These are phyloP conservation scores for Xylaria curta DNA, from an alignment of 495 filamentous ascomycete genomes.

Conservation along the genomic window DNA sequence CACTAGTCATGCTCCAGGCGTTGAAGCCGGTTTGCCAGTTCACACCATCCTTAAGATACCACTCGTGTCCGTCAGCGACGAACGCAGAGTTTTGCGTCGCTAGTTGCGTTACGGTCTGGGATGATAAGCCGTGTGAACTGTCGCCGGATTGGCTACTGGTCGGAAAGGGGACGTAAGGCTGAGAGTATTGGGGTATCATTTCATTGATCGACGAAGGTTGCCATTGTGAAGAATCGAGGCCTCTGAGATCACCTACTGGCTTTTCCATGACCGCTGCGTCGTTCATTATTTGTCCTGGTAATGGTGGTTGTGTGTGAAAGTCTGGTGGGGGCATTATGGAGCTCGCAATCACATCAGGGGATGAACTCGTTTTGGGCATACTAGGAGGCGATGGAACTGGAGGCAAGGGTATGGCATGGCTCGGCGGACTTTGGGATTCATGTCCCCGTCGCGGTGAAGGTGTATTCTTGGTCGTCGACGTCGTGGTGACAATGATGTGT, in stretches of 20 bases:
- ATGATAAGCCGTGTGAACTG: conserved; percentile 11
- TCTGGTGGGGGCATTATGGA: conserved; percentile 33
- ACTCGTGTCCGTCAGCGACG: conserved; percentile 55
- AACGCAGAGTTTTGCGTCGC: conserved; percentile 39
- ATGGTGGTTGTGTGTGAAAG: conserved; percentile 29
- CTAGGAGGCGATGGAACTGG: conserved; percentile 30
- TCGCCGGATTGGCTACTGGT: conserved; percentile 17
- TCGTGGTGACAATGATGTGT: conserved; percentile 35
- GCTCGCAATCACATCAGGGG: conserved; percentile 16
- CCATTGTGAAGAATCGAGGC: conserved; percentile 22
- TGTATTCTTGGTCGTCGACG: conserved; percentile 33
- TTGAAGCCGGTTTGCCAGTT: conserved; percentile 57
- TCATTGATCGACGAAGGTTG: conserved; percentile 22
- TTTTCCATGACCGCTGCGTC: conserved; percentile 32
- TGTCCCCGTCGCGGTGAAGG: conserved; percentile 15
- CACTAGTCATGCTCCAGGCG: conserved; percentile 44
- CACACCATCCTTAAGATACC: conserved; percentile 58
- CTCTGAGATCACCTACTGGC: conserved; percentile 25
- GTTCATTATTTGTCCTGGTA: conserved; percentile 27
- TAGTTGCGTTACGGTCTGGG: conserved; percentile 27
- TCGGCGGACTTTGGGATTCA: conserved; percentile 18
- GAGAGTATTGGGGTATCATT: conserved; percentile 25
- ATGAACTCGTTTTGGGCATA: conserved; percentile 27
- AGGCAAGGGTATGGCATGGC: conserved; percentile 26
- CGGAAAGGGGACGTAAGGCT: conserved; percentile 16